Evolutionary conservation across 306 rosid genomes (phyloP).

Genomic region (Amphicarpaea edgeworthii): DNA sequence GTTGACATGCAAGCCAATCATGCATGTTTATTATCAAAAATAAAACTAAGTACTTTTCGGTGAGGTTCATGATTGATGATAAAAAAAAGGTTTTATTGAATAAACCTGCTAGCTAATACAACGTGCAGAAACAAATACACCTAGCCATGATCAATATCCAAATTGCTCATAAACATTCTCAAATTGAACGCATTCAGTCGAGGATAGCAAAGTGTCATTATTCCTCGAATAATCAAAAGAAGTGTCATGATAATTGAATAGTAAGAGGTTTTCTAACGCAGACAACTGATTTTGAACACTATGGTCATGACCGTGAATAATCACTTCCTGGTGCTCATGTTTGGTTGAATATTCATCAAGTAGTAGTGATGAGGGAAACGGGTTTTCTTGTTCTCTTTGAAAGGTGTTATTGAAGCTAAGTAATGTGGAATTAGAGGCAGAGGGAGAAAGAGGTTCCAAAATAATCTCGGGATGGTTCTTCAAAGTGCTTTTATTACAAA

Average conservation of each 20-base stretch:
- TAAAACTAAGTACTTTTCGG: no score
- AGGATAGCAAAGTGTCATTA: background rate
- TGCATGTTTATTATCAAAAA: no score
- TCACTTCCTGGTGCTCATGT: slow-evolving; percentile 11
- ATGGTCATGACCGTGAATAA: background rate
- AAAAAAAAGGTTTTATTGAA: no score
- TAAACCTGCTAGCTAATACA: no score
- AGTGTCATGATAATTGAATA: slow-evolving; percentile 18
- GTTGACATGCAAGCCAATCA: no score
- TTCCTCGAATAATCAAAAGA: background rate
- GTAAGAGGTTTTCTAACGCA: background rate
- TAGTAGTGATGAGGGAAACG: slow-evolving; percentile 8
- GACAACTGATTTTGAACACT: background rate
- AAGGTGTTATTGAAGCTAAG: slow-evolving; percentile 29
- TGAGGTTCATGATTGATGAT: no score
- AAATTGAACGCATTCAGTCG: background rate
- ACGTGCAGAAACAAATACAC: no score
- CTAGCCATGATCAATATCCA: slow-evolving; percentile 12
- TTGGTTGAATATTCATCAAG: no score
- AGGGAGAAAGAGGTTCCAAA: slow-evolving; percentile 24
- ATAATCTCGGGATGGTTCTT: slow-evolving; percentile 46
- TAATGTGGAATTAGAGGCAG: slow-evolving; percentile 22
- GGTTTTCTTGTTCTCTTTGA: background rate
- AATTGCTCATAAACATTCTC: background rate
- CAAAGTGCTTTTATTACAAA: slow-evolving; percentile 48